Evolutionary conservation across 805 yeast species (phyloP).

Genomic region (Metschnikowia cubensis): DNA sequence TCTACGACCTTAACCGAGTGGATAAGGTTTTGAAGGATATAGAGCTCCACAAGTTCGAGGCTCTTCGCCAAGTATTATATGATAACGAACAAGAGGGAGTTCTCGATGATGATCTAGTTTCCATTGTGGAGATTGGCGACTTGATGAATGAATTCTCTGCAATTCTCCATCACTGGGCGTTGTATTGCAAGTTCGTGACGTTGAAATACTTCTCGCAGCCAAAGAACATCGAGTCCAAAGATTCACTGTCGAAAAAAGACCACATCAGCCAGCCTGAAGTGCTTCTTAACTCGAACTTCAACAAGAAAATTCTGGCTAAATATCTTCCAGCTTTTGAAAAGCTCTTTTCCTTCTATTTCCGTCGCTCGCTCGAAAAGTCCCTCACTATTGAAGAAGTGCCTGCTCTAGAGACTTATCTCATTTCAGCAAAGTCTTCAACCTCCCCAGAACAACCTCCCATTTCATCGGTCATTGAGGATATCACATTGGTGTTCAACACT

Average conservation of each 20-base stretch:
- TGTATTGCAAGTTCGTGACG: slow-evolving; percentile 69
- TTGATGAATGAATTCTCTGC: slow-evolving; percentile 66
- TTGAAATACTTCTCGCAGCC: slow-evolving; percentile 51
- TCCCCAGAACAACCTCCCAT: slow-evolving; percentile 61
- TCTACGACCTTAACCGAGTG: slow-evolving; percentile 67
- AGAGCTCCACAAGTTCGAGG: slow-evolving; percentile 42
- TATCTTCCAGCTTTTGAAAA: slow-evolving; percentile 61
- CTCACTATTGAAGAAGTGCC: slow-evolving; percentile 78
- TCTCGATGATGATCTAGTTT: slow-evolving; percentile 35
- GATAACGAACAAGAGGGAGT: slow-evolving; percentile 15
- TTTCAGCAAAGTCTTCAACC: slow-evolving; percentile 17
- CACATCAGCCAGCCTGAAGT: slow-evolving; percentile 47
- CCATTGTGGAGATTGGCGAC: slow-evolving; percentile 65
- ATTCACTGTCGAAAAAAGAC: slow-evolving; percentile 10
- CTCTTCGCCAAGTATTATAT: slow-evolving; percentile 17
- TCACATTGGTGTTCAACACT: slow-evolving; percentile 67
- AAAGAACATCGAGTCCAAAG: slow-evolving; percentile 1
- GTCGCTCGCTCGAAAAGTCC: slow-evolving; percentile 79
- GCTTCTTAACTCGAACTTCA: slow-evolving; percentile 50
- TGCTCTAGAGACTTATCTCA: slow-evolving; percentile 35
- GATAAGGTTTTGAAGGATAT: slow-evolving; percentile 54
- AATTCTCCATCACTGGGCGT: slow-evolving; percentile 81
- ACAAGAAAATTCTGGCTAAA: slow-evolving; percentile 49
- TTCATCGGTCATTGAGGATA: slow-evolving; percentile 83
- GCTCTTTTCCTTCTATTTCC: slow-evolving; percentile 61